phyloP scores from a whole-genome alignment of 73 alveolate genomes.

The Paramecium bursaria region DNA sequence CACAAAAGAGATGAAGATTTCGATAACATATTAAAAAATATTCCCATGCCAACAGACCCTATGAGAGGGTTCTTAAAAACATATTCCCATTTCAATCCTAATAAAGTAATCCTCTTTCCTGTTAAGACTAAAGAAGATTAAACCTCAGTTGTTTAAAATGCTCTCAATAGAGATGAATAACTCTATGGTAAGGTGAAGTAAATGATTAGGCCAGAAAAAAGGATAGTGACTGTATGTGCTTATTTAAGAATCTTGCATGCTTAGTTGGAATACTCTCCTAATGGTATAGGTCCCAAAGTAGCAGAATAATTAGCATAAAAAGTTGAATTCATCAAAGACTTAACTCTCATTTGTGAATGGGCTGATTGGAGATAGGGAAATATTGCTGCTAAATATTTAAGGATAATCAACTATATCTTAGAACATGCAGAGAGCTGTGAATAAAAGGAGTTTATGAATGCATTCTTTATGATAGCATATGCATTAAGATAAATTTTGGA shows the following conservation, averaged over 20 bases:
- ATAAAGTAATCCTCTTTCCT: constrained; percentile 47
- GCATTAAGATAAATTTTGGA: constrained; percentile 67
- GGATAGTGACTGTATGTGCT: constrained; percentile 74
- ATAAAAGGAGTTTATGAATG: constrained; percentile 54
- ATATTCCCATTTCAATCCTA: constrained; percentile 39
- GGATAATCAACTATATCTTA: constrained; percentile 73
- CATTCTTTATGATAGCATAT: constrained; percentile 64
- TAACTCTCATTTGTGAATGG: constrained; percentile 84
- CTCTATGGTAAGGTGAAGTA: background rate
- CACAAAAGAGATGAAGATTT: constrained; percentile 23
- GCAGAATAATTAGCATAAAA: constrained; percentile 71
- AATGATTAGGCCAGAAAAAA: constrained; percentile 21
- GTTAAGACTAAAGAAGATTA: background rate
- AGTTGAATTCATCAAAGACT: constrained; percentile 68
- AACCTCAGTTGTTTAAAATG: background rate
- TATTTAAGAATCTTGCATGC: constrained; percentile 77
- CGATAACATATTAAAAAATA: background rate
- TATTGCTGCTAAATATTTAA: constrained; percentile 85
- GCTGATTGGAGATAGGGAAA: constrained; percentile 87
- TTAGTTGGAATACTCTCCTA: constrained; percentile 77
- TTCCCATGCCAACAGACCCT: constrained; percentile 55
- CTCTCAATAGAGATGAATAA: background rate
- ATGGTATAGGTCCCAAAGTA: constrained; percentile 21
- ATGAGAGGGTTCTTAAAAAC: constrained; percentile 43
- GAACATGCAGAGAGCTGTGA: constrained; percentile 34